These are phyloP conservation scores for Jatropha curcas DNA, from an alignment of 345 rosid genomes.

Conservation along the genomic window DNA sequence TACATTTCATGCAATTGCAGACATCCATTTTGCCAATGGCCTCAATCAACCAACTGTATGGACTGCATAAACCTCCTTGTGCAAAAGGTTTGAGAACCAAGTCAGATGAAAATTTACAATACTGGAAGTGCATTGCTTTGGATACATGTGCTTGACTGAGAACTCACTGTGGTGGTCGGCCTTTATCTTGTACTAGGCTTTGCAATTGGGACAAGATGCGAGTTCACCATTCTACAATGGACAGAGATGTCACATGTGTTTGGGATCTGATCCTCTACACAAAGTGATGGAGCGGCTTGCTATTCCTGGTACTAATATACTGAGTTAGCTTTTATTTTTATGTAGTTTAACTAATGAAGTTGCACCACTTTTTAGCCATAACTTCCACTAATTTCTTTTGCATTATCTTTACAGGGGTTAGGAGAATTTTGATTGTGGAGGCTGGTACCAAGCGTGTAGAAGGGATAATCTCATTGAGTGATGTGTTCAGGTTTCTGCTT, in stretches of 20 bases:
- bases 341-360: neutral
- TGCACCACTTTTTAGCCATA: neutral
- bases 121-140: neutral
- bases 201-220: conserved; percentile 79
- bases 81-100: neutral
- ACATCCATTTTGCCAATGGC: neutral
- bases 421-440: conserved; percentile 76
- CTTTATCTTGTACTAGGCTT: conserved; percentile 46
- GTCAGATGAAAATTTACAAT: neutral
- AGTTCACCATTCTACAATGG: conserved; percentile 51
- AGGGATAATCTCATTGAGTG: conserved; percentile 74
- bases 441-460: conserved; percentile 89
- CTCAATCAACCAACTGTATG: neutral
- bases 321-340: neutral
- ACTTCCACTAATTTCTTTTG: neutral
- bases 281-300: conserved; percentile 87
- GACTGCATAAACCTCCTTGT: neutral
- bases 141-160: neutral
- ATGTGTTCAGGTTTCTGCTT: conserved; percentile 66
- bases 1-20: conserved; percentile 1
- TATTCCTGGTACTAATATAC: conserved; percentile 49
- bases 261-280: conserved; percentile 67
- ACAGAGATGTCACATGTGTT: conserved; percentile 88
- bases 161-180: neutral
- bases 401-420: conserved; percentile 46